Conservation (phyloP, 768 basidiomycete species). For the Termitomyces sp. region DNA sequence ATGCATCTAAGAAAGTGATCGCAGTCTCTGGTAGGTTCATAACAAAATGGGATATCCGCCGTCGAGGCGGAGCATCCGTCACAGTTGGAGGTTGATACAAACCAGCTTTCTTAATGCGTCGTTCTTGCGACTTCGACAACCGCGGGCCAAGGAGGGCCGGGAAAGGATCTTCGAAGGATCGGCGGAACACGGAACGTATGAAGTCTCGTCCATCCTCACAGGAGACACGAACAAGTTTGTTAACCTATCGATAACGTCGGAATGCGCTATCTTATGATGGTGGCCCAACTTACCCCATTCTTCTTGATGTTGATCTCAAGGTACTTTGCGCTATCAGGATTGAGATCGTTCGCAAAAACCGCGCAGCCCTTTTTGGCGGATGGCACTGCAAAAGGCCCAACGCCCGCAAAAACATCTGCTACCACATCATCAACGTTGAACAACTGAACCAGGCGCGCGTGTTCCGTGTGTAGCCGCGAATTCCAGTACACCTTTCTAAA, state of each 20-base stretch:
- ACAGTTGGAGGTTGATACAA: background rate
- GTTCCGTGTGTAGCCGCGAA: conserved; percentile 89
- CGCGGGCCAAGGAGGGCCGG: conserved; percentile 48
- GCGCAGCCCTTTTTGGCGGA: conserved; percentile 89
- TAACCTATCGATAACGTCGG: conserved; percentile 47
- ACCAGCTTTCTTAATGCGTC: conserved; percentile 24
- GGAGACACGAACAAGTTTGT: conserved; percentile 60
- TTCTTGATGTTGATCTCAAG: conserved; percentile 64
- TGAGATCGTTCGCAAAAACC: conserved; percentile 91
- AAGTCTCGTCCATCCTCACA: conserved; percentile 88
- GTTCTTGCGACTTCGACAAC: conserved; percentile 42
- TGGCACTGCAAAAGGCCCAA: conserved; percentile 94
- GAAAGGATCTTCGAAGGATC: conserved; percentile 65
- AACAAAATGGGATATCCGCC: conserved; percentile 79
- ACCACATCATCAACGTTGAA: conserved; percentile 78
- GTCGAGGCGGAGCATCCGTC: conserved; percentile 31
- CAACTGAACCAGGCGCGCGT: conserved; percentile 73
- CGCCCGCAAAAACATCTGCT: conserved; percentile 95
- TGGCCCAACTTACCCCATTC: conserved; percentile 61
- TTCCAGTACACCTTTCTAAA: conserved; percentile 99
- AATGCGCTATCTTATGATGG: conserved; percentile 1
- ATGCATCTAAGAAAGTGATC: conserved; percentile 85
- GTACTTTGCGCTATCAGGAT: conserved; percentile 83
- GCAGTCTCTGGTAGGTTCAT: conserved; percentile 98
- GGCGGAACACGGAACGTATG: conserved; percentile 56